Evolutionary conservation across 1,284 basidiomycete species (phyloP).

Genomic region (Puccinia horiana): DNA sequence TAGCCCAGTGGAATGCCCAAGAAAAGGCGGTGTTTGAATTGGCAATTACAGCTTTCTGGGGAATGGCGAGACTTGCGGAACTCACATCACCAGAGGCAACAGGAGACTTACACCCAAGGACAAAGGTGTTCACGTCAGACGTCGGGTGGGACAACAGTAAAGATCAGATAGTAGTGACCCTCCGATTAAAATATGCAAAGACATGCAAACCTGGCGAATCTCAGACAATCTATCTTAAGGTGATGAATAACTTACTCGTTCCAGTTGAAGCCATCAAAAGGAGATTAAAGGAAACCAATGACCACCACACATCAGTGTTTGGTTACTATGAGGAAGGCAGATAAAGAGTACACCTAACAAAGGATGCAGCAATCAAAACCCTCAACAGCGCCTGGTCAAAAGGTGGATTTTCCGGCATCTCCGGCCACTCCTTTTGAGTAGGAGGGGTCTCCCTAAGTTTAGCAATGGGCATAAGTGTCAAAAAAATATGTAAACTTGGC

Average conservation of each 20-base stretch:
- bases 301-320: not conserved
- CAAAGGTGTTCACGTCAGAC: not conserved
- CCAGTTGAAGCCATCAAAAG: not conserved
- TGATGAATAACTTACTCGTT: no score
- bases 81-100: not conserved
- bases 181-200: not conserved
- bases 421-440: no score
- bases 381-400: not conserved
- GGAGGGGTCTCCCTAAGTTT: conserved; percentile 20
- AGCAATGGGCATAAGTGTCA: not conserved
- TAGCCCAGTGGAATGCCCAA: not conserved
- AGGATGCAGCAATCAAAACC: not conserved
- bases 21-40: not conserved
- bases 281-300: not conserved
- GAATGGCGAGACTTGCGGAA: not conserved
- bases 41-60: no score
- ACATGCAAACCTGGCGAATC: not conserved
- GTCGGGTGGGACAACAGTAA: not conserved
- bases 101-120: no score
- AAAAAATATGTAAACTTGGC: not conserved
- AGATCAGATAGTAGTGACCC: not conserved
- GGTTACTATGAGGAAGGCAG: not conserved
- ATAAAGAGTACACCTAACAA: not conserved
- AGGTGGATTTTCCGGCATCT: not conserved
- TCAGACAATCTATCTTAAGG: no score